A percentile compares a stretch with the other conserved stretches of the same genome.
These are phyloP conservation scores for Piromyces sp. DNA, from an alignment of 192 early-diverging fungal species.

Conservation along the genomic window DNA sequence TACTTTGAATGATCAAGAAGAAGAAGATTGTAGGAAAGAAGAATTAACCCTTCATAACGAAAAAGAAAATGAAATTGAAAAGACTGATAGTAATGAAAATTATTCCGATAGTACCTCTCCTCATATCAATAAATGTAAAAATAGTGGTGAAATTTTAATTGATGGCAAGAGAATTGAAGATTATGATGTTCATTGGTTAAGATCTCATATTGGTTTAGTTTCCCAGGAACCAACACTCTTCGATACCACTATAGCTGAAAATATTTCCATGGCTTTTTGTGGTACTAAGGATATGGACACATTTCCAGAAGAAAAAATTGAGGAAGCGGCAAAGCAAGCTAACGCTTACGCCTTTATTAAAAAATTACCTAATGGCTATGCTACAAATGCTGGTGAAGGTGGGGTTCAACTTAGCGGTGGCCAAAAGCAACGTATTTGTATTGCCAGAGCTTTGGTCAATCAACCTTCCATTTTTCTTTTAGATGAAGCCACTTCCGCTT, in stretches of 20 bases:
- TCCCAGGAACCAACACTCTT: conserved; percentile 3
- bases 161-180: conserved; percentile 61
- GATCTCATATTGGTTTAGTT: conserved; percentile 3
- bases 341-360: conserved; percentile 31
- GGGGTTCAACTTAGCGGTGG: conserved; percentile 11
- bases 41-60: too few species aligned
- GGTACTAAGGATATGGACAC: too few species aligned
- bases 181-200: conserved; percentile 59
- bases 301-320: conserved; percentile 13
- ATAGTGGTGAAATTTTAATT: conserved; percentile 32
- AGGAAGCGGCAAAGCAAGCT: conserved; percentile 22
- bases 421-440: conserved; percentile 52
- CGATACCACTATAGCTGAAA: conserved; percentile 17
- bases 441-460: conserved; percentile 49
- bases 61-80: too few species aligned
- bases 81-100: too few species aligned
- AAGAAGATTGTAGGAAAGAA: too few species aligned
- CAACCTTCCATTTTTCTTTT: conserved; percentile 40
- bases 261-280: conserved; percentile 31
- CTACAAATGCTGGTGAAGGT: conserved; percentile 49
- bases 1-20: too few species aligned
- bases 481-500: neutral
- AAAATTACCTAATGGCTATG: conserved; percentile 10
- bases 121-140: too few species aligned
- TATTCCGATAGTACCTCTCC: too few species aligned